Evolutionary conservation across 805 yeast genomes (phyloP), one percentile per base, ranked within the genome.

Genomic region (Yamadazyma tumulicola): DNA sequence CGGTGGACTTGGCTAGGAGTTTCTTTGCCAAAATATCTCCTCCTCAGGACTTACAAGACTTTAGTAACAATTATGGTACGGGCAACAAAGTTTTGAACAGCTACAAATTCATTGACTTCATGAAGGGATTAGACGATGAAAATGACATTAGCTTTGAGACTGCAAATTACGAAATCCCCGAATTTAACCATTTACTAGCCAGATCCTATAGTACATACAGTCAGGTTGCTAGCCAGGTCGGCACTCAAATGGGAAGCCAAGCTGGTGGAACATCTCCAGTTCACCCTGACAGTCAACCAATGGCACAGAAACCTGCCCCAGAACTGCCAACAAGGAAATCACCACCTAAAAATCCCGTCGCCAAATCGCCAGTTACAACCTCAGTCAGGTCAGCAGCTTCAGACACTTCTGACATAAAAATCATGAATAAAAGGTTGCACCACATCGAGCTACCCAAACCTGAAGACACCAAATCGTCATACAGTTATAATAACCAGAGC

Each of bases 21-120:
- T 57, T 75, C 2, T 67, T 86, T 34, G 95, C 88, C 39, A 70
- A 74, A 32, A 80, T 88, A 46, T 81, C 77, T 13, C 75, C 85
- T 6, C 61, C 62, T 2, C 61, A 61, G 13, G 95, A 86, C 43
- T 61, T 84, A 14, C 62, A 64, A 19, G 54, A 58, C 2, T 85
- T 78, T 55, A 73, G 77, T 9, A 57, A 64, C 5, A 62, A 62
- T 21, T 67, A 68, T 43, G 82, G 80, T 5, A 83, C 94, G 0
- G 94, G 95, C 0, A 61, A 73, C 40, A 69, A 70, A 38, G 75
- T 81, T 23, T 67, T 67, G 36, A 67, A 72, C 5, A 76, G 84
- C 1, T 79, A 85, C 1, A 67, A 62, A 41, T 85, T 81, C 47
- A 65, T 81, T 21, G 86, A 86, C 50, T 85, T 50, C 37, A 54